These are phyloP conservation scores for Gossypium schwendimanii DNA, from an alignment of 441 rosid species.

Conservation along the genomic window DNA sequence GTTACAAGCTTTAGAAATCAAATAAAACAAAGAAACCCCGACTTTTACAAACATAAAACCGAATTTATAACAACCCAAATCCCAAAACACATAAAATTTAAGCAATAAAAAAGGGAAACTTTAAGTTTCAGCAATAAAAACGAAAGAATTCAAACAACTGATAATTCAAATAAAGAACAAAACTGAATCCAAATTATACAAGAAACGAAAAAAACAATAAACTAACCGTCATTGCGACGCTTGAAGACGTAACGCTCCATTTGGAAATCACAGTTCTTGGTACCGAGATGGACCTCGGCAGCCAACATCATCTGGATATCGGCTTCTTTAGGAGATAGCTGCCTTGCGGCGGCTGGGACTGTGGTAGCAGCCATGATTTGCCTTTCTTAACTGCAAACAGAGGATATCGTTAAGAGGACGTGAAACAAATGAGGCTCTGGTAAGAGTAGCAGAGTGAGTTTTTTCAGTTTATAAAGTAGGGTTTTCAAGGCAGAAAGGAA, in stretches of 20 bases:
- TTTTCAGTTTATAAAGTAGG: not conserved
- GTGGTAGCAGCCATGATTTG: constrained; percentile 9
- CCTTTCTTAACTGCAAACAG: constrained; percentile 17
- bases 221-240: constrained; percentile 32
- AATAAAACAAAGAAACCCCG: not conserved
- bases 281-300: constrained; percentile 85
- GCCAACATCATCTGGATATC: constrained; percentile 89
- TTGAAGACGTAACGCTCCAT: constrained; percentile 95
- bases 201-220: not conserved
- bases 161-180: not conserved
- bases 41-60: not conserved
- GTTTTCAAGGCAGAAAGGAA: not conserved
- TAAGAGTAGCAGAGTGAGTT: not conserved
- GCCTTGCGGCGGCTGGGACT: constrained; percentile 21
- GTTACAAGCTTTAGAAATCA: not conserved
- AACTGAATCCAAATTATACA: not conserved
- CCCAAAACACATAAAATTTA: not conserved
- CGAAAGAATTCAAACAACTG: not conserved
- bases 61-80: not conserved
- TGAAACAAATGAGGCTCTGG: not conserved
- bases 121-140: not conserved
- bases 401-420: not conserved
- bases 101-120: not conserved
- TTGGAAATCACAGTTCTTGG: constrained; percentile 83
- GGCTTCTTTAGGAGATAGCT: constrained; percentile 57